A percentile compares a stretch with the other conserved stretches of the same genome.
These are phyloP conservation scores for Solanum chaucha DNA, from an alignment of 257 asterid genomes.

Conservation along the genomic window DNA sequence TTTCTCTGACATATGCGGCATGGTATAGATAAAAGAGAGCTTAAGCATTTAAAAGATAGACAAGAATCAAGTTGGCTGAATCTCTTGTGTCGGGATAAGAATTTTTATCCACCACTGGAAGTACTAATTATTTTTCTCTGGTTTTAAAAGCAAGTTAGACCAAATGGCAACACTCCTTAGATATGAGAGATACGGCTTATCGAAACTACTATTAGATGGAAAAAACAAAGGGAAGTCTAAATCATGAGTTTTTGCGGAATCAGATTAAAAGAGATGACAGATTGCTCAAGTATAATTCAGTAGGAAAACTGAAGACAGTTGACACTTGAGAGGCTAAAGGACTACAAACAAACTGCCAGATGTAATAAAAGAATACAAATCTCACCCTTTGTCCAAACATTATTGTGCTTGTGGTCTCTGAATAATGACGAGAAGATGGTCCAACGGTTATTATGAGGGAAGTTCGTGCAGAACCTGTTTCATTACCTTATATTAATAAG, in stretches of 20 bases:
- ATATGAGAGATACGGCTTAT: background rate
- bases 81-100: background rate
- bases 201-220: background rate
- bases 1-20: background rate
- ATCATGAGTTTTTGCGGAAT: background rate
- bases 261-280: background rate
- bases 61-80: background rate
- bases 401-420: constrained; percentile 84
- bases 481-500: constrained; percentile 5
- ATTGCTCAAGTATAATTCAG: background rate
- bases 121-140: background rate
- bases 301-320: background rate
- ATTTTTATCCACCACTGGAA: background rate
- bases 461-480: constrained; percentile 90
- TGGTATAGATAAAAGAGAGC: background rate
- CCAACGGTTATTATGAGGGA: constrained; percentile 76
- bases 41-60: background rate
- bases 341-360: background rate
- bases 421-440: constrained; percentile 76
- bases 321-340: background rate
- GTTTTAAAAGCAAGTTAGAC: background rate
- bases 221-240: background rate
- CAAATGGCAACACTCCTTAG: background rate
- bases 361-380: background rate
- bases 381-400: constrained; percentile 94